Percentiles rank a stretch among this genome's conserved stretches.
Evolutionary conservation across 2,329 filamentous ascomycete species (phyloP).

Genomic region (Corynespora cassiicola): DNA sequence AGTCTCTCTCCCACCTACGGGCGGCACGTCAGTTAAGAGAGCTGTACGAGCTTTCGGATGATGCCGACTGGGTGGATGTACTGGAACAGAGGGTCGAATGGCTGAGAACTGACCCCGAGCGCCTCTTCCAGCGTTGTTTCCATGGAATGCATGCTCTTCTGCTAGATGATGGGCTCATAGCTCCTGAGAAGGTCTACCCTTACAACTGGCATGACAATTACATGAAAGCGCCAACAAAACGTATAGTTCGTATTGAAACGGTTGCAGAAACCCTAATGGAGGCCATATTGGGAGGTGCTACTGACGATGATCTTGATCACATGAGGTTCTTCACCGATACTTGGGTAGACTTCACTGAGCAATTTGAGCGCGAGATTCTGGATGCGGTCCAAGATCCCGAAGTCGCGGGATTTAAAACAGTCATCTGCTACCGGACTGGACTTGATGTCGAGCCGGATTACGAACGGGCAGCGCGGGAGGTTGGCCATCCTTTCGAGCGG

Average conservation of each 20-base stretch:
- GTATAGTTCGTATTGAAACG: conserved; percentile 80
- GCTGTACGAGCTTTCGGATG: conserved; percentile 64
- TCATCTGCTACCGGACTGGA: conserved; percentile 82
- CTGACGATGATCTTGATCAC: conserved; percentile 40
- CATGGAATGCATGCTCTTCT: conserved; percentile 75
- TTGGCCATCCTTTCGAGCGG: conserved; percentile 47
- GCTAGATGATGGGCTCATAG: conserved; percentile 76
- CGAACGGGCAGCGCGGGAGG: conserved; percentile 41
- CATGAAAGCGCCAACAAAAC: conserved; percentile 68
- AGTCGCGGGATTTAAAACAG: conserved; percentile 81
- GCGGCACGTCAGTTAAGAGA: conserved; percentile 72
- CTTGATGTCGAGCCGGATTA: conserved; percentile 60
- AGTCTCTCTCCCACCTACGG: conserved; percentile 72
- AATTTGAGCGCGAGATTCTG: conserved; percentile 61
- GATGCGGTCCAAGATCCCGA: conserved; percentile 67
- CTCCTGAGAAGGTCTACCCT: conserved; percentile 61
- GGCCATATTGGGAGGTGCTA: conserved; percentile 51
- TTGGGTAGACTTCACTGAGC: conserved; percentile 54
- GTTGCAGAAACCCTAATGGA: conserved; percentile 70
- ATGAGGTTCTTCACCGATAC: conserved; percentile 42
- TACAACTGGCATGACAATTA: conserved; percentile 68
- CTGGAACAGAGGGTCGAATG: conserved; percentile 56
- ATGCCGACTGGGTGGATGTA: conserved; percentile 67
- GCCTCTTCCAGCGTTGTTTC: conserved; percentile 70
- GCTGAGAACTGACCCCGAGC: conserved; percentile 55